phyloP scores from a whole-genome alignment of 2,329 filamentous ascomycete species.

The Colletotrichum gloeosporioides region DNA sequence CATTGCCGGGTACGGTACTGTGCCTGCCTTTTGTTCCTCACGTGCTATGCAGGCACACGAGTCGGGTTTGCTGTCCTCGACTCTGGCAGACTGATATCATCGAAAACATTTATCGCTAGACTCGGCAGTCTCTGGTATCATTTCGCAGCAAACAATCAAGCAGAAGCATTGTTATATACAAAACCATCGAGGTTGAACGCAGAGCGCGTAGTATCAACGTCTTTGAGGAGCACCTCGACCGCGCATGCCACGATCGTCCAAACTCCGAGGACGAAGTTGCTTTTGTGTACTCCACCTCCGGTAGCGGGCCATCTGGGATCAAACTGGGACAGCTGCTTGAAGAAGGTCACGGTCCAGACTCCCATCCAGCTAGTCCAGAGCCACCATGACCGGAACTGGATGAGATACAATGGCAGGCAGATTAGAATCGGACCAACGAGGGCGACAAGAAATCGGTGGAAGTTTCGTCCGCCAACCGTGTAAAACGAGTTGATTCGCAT shows the following conservation, averaged over 20 bases:
- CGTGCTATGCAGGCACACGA: background rate
- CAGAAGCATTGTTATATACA: background rate
- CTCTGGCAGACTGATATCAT: background rate
- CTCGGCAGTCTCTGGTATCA: background rate
- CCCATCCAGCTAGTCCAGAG: constrained; percentile 17
- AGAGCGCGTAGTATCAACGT: background rate
- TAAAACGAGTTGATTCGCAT: constrained; percentile 27
- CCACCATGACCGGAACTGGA: constrained; percentile 3
- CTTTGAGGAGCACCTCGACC: constrained; percentile 25
- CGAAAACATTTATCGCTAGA: background rate
- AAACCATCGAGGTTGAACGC: background rate
- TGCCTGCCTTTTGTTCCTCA: background rate
- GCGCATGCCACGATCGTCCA: constrained; percentile 25
- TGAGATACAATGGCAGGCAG: constrained; percentile 6
- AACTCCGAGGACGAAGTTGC: constrained; percentile 25
- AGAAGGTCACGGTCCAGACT: constrained; percentile 1
- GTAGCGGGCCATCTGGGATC: constrained; percentile 24
- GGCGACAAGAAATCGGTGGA: constrained; percentile 6
- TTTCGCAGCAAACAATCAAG: background rate
- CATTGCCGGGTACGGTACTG: background rate
- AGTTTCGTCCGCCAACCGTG: constrained; percentile 8
- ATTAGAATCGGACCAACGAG: constrained; percentile 9
- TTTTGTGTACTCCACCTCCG: constrained; percentile 24
- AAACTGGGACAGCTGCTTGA: constrained; percentile 22
- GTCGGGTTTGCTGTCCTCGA: background rate